A percentile compares a stretch with the other conserved stretches of the same genome.
Evolutionary conservation across 495 filamentous ascomycete species (phyloP).

Genomic region (Daldinia caldariorum): DNA sequence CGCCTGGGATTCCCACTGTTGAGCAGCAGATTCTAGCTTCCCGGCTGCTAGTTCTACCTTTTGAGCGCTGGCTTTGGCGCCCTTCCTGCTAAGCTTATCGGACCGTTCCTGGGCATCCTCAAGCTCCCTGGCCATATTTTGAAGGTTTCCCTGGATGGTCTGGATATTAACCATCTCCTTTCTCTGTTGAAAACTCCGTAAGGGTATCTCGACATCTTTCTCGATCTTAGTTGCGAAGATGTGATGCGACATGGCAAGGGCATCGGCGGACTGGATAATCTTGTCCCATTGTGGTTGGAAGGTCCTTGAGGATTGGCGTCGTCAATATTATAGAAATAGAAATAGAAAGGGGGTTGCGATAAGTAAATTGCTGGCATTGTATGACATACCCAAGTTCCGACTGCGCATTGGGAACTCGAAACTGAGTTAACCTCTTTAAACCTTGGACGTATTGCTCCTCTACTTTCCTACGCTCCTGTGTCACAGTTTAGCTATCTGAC

Average conservation of each 20-base stretch:
- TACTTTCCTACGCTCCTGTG: conserved; percentile 87
- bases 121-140: conserved; percentile 81
- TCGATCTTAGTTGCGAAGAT: conserved; percentile 86
- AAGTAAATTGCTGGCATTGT: conserved; percentile 18
- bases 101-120: conserved; percentile 86
- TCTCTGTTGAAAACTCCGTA: conserved; percentile 76
- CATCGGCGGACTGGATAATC: conserved; percentile 81
- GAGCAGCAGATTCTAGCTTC: conserved; percentile 77
- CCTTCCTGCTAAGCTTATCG: conserved; percentile 85
- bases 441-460: conserved; percentile 91
- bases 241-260: conserved; percentile 85
- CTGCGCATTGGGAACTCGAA: conserved; percentile 73
- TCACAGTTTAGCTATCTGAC: conserved; percentile 33
- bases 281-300: conserved; percentile 94
- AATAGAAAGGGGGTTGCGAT: conserved; percentile 26
- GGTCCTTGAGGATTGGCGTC: conserved; percentile 64
- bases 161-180: conserved; percentile 85
- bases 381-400: conserved; percentile 82
- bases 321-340: conserved; percentile 21
- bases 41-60: conserved; percentile 81
- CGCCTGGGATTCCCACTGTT: conserved; percentile 95
- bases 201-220: conserved; percentile 85
- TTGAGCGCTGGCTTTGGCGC: conserved; percentile 77
- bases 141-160: conserved; percentile 82
- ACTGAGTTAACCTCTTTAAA: conserved; percentile 80